Evolutionary conservation across 441 rosid species (phyloP).

Genomic region (Omphalea diandra): DNA sequence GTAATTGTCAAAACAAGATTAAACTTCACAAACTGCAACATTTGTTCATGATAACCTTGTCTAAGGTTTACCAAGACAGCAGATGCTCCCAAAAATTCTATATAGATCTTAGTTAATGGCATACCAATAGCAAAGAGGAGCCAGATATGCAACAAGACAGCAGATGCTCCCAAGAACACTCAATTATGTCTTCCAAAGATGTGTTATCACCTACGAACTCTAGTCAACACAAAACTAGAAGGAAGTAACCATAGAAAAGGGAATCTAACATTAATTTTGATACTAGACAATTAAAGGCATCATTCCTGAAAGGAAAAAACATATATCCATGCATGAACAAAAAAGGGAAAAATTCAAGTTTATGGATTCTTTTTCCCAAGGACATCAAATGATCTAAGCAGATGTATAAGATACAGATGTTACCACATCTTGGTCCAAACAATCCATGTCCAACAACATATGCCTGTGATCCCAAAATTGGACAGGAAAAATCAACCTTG

Average conservation of each 20-base stretch:
- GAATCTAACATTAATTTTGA: neutral
- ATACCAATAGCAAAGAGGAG: neutral
- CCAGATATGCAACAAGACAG: neutral
- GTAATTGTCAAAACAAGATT: neutral
- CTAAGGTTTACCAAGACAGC: neutral
- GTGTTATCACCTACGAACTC: neutral
- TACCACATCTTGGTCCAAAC: conserved; percentile 93
- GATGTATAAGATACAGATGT: conserved; percentile 7
- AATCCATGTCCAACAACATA: conserved; percentile 92
- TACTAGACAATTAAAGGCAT: neutral
- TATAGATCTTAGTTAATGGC: neutral
- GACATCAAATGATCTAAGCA: conserved; percentile 5
- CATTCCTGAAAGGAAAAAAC: too few relatives aligned
- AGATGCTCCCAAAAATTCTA: neutral
- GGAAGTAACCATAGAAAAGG: neutral
- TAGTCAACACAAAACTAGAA: neutral
- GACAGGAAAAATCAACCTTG: conserved; percentile 44
- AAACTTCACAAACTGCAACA: neutral
- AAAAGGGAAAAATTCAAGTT: neutral
- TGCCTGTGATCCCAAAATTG: conserved; percentile 66
- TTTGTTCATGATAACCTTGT: too few relatives aligned
- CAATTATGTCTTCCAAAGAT: neutral
- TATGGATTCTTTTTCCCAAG: neutral
- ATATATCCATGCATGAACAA: too few relatives aligned
- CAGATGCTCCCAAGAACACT: neutral